Evolutionary conservation across 495 filamentous ascomycete genomes (phyloP), one percentile per base, ranked within the genome.

Genomic region (Sporormia fimetaria): DNA sequence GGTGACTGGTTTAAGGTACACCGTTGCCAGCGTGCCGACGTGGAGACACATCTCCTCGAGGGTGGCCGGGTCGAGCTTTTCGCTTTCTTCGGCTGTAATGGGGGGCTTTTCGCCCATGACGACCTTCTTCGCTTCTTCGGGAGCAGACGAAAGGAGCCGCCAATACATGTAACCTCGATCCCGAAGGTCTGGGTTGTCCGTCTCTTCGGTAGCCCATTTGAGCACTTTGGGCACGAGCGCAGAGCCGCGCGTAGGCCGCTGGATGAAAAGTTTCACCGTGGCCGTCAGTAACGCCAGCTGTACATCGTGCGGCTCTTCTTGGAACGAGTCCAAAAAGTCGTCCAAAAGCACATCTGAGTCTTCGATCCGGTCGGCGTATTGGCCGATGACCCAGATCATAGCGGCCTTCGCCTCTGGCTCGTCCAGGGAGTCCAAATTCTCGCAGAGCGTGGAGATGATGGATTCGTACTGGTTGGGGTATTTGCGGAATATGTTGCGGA

Each of bases 91-190:
- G 30, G 90, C 90, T 2, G 85, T 95, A 66, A 98, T 96, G 26
- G 90, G 75, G 1, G 90, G 90, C 58, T 96, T 96, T 51, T 92
- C 80, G 44, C 87, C 88, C 87, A 96, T 94, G 47, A 99, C 84
- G 39, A 99, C 72, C 42, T 75, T 67, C 55, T 85, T 88, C 6
- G 90, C 90, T 0, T 78, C 75, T 12, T 81, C 75, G 40, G 92
- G 87, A 62, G 95, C 87, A 2, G 83, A 86, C n/a, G 87, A 94
- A 3, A 99, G 73, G 15, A 99, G 71, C 6, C 90, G 80, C 90
- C 90, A 99, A 67, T 99, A 99, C 85, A 99, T 95, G 66, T 94
- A 96, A 8, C 90, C 90, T 45, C 90, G 70, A 57, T 99, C 90
- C 29, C 90, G 73, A 21, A 99, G 75, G 57, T 99, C 90, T 0